phyloP scores from a whole-genome alignment of 2,329 filamentous ascomycete species.

The Hirsutella rhossiliensis region DNA sequence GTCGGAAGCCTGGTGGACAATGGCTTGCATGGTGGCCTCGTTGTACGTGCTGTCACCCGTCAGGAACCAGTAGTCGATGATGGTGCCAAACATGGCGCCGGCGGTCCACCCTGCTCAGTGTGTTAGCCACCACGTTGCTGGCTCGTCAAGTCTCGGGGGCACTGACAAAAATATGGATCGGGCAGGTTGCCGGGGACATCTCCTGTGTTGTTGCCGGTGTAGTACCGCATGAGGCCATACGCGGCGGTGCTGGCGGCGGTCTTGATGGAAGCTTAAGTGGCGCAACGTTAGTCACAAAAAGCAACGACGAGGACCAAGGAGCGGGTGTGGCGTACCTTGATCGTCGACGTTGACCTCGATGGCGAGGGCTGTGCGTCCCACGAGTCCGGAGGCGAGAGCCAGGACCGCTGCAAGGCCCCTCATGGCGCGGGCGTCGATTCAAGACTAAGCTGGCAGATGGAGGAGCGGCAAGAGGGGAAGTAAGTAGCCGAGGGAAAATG shows the following conservation, averaged over 20 bases:
- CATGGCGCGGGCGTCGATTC: conserved; percentile 1
- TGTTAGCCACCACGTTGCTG: conserved; percentile 5
- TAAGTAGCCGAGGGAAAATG: not conserved
- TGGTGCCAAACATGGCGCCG: conserved; percentile 56
- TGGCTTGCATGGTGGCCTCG: conserved; percentile 41
- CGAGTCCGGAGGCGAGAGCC: conserved; percentile 6
- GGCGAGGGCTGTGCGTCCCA: conserved; percentile 7
- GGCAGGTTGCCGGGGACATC: conserved; percentile 46
- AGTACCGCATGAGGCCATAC: conserved; percentile 34
- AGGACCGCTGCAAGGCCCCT: conserved; percentile 1
- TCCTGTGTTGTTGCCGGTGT: conserved; percentile 46
- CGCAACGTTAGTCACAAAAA: not conserved
- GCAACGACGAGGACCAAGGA: not conserved
- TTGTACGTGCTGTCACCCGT: conserved; percentile 58
- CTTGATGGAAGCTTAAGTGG: conserved; percentile 33
- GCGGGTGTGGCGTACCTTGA: conserved; percentile 13
- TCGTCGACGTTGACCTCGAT: conserved; percentile 19
- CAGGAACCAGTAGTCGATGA: conserved; percentile 62
- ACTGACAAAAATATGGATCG: conserved; percentile 51
- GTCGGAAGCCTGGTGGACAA: conserved; percentile 49
- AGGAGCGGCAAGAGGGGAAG: not conserved
- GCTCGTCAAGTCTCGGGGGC: conserved; percentile 13
- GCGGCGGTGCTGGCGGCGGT: conserved; percentile 34
- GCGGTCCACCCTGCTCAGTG: conserved; percentile 50
- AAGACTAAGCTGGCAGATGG: not conserved